Evolutionary conservation across 1,139 yeast species (phyloP).

Genomic region (Lodderomyces theae): DNA sequence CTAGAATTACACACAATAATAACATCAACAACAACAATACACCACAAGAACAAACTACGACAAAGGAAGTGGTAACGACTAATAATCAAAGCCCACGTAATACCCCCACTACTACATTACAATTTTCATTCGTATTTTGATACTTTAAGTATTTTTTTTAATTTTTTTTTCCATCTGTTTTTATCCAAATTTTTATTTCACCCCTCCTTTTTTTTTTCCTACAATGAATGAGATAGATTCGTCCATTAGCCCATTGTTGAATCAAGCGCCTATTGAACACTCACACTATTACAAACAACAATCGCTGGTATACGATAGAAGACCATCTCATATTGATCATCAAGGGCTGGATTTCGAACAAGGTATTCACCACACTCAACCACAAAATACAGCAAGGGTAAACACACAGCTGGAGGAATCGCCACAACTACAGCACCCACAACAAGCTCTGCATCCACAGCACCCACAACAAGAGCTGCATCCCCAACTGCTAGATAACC

Average conservation of each 20-base stretch:
- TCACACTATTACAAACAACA: constrained; percentile 3
- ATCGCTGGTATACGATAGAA: neutral
- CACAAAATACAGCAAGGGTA: constrained; percentile 5
- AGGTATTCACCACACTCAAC: constrained; percentile 6
- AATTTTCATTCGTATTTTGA: too few relatives aligned
- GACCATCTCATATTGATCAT: neutral
- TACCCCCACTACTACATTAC: too few relatives aligned
- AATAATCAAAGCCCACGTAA: too few relatives aligned
- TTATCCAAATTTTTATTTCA: neutral
- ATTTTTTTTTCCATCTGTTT: neutral
- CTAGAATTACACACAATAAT: too few relatives aligned
- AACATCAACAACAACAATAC: too few relatives aligned
- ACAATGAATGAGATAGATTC: constrained; percentile 11
- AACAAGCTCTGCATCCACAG: neutral
- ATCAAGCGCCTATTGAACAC: neutral
- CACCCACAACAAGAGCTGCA: constrained; percentile 3
- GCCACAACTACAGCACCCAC: neutral
- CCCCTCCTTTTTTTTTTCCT: neutral
- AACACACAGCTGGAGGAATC: constrained; percentile 1
- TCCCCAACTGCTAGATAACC: constrained; percentile 7
- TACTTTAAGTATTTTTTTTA: too few relatives aligned
- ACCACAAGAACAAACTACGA: too few relatives aligned
- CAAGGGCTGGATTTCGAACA: neutral
- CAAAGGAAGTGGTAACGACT: too few relatives aligned
- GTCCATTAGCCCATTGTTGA: constrained; percentile 1